phyloP scores from a whole-genome alignment of 306 rosid genomes.

The Rosa lucieae region DNA sequence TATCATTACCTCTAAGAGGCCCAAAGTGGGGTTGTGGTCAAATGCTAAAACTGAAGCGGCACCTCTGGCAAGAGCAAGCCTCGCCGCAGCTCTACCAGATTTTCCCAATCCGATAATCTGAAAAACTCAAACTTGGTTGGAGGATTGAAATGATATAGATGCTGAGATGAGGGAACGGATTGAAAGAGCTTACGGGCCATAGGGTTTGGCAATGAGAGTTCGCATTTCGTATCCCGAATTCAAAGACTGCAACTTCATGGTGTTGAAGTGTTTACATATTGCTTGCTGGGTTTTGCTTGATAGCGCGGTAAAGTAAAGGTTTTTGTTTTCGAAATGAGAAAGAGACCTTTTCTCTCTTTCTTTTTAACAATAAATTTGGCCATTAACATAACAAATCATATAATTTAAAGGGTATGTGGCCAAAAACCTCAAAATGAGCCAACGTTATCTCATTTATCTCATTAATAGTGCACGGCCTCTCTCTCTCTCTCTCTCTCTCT shows the following conservation, averaged over 20 bases:
- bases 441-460: no score
- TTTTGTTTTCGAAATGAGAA: no score
- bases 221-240: conserved; percentile 7
- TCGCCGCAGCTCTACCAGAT: conserved; percentile 35
- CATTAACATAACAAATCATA: no score
- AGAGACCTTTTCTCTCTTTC: no score
- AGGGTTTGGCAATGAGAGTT: conserved; percentile 15
- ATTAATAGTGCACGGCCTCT: no score
- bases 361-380: no score
- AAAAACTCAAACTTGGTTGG: not conserved
- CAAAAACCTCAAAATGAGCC: no score
- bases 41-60: conserved; percentile 33
- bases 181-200: conserved; percentile 6
- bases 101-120: conserved; percentile 39
- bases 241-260: conserved; percentile 17
- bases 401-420: no score
- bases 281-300: not conserved
- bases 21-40: conserved; percentile 24
- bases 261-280: not conserved
- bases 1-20: conserved; percentile 22
- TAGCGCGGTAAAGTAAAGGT: not conserved
- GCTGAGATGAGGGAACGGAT: not conserved
- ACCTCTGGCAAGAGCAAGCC: conserved; percentile 38
- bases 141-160: not conserved
- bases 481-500: no score